Evolutionary conservation across 345 rosid genomes (phyloP).

Genomic region (Orychophragmus violaceus): DNA sequence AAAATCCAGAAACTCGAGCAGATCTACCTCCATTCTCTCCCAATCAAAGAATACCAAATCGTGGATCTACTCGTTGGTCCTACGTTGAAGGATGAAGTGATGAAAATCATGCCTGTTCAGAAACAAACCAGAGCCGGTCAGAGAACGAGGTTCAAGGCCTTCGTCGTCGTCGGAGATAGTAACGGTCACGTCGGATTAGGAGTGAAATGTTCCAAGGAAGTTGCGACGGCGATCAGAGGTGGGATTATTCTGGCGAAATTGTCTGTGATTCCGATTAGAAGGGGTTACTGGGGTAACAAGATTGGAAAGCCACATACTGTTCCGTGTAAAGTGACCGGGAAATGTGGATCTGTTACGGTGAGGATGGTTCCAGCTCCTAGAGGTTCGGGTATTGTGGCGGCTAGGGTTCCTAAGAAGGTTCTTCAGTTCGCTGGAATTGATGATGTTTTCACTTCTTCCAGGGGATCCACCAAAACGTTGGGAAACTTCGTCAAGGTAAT

Average conservation of each 20-base stretch:
- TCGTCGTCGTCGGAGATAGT: slow-evolving; percentile 60
- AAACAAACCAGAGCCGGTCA: no score
- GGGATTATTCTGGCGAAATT: slow-evolving; percentile 60
- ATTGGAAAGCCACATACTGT: slow-evolving; percentile 65
- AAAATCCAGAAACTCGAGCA: slow-evolving; percentile 3
- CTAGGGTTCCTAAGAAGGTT: slow-evolving; percentile 75
- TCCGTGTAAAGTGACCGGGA: no score
- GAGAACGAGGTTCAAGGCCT: no score
- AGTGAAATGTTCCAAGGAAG: slow-evolving; percentile 68
- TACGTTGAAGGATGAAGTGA: slow-evolving; percentile 16
- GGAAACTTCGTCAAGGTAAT: slow-evolving; percentile 72
- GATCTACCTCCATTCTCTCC: no score
- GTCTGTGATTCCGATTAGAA: slow-evolving; percentile 62
- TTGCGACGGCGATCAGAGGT: no score
- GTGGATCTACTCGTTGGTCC: slow-evolving; percentile 25
- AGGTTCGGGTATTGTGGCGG: slow-evolving; percentile 70
- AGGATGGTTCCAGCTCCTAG: no score
- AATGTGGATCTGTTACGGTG: no score
- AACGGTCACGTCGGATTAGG: slow-evolving; percentile 71
- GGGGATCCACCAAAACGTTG: slow-evolving; percentile 64
- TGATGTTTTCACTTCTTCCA: slow-evolving; percentile 64
- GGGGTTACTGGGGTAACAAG: no score
- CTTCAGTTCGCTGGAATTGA: slow-evolving; percentile 69
- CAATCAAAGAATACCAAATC: slow-evolving; percentile 23
- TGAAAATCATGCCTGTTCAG: slow-evolving; percentile 30